phyloP scores from a whole-genome alignment of 306 rosid species.

The Sindora glabra region DNA sequence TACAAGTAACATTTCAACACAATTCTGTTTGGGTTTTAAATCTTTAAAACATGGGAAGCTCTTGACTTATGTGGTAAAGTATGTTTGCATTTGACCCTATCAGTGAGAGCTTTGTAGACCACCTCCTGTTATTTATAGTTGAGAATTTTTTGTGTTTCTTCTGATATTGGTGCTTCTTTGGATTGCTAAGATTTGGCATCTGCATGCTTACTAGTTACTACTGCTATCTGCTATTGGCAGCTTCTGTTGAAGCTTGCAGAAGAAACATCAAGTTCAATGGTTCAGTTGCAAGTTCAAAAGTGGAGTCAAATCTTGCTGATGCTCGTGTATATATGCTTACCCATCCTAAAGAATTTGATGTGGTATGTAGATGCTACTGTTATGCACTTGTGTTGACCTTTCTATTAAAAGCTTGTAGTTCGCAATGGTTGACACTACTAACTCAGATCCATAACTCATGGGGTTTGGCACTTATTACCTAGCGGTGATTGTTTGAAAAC shows the following conservation, averaged over 20 bases:
- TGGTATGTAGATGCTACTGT: conserved; percentile 46
- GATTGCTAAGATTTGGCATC: conserved; percentile 13
- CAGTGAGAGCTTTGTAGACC: no score
- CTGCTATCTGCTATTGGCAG: conserved; percentile 33
- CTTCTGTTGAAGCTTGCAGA: conserved; percentile 84
- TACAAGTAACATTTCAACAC: no score
- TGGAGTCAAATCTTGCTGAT: conserved; percentile 91
- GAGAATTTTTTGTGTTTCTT: no score
- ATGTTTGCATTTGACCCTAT: background rate
- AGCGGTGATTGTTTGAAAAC: background rate
- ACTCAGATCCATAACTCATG: background rate
- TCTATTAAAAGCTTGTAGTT: background rate
- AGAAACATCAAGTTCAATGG: conserved; percentile 98
- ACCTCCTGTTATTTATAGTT: background rate
- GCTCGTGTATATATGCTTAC: conserved; percentile 97
- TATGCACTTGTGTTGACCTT: background rate
- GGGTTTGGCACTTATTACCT: background rate
- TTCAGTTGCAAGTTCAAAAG: conserved; percentile 73
- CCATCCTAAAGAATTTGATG: conserved; percentile 86
- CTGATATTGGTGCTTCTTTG: background rate
- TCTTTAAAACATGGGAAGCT: conserved; percentile 1
- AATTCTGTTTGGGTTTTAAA: no score
- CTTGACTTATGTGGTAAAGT: background rate
- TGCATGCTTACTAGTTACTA: background rate
- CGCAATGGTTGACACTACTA: background rate